Evolutionary conservation across 1,284 basidiomycete species (phyloP), one percentile per base, ranked within the genome.

Genomic region (Cryptococcus sp.): DNA sequence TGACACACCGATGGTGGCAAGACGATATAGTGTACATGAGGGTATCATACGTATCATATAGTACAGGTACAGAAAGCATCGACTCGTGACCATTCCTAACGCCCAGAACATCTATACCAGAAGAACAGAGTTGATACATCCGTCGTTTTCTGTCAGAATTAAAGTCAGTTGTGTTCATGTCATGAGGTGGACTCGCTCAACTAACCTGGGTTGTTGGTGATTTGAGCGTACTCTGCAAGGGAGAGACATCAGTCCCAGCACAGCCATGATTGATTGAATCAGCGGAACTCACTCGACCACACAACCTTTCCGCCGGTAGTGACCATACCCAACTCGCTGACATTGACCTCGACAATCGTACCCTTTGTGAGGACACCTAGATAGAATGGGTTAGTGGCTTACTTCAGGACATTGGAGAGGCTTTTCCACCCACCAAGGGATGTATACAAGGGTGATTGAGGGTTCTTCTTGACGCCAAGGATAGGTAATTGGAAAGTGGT

Each of bases 401-500:
- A 22, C 15, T 29, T 2, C 43, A 29, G 29, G 23, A 13, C 2
- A n/a, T n/a, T n/a, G n/a, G n/a, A n/a, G n/a, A n/a, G n/a, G n/a
- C n/a, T n/a, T n/a, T n/a, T n/a, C n/a, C n/a, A 58, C 65, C 49
- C 29, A 63, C 64, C 67, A 56, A 83, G 80, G 13, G 82, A 83
- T 16, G 91, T 93, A 76, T 95, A 95, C 85, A 99, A 92, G 0
- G 96, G 96, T 25, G 93, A 97, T 75, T 99, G 95, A 15, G 96
- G 96, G 75, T 99, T 99, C 83, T 99, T 99, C 84, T 99, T 99
- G 63, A 99, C 95, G 55, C 92, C 93, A 46, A 99, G 83, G 68
- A 99, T 99, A 63, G 96, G 93, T 3, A 99, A 82, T 78, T 99
- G 96, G 86, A 99, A 99, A 0, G 96, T 99, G 10, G 95, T 95